phyloP scores from a whole-genome alignment of 305 asterid species.

The Solanum aculeatissimum region DNA sequence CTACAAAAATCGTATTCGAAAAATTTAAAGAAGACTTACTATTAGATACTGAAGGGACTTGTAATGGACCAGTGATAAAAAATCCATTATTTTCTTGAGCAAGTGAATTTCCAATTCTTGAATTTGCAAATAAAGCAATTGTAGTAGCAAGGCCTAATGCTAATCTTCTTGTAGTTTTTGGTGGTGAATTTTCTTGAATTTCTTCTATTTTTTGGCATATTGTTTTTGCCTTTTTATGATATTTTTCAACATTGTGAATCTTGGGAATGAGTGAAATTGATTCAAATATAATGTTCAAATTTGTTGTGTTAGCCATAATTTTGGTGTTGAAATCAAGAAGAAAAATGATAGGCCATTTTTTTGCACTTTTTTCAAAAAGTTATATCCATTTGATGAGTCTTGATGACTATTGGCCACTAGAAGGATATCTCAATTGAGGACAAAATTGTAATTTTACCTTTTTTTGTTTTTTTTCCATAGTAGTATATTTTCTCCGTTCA shows the following conservation, averaged over 20 bases:
- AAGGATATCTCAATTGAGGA: slow-evolving; percentile 10
- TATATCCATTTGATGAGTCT: not conserved
- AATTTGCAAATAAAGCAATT: slow-evolving; percentile 25
- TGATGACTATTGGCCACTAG: slow-evolving; percentile 7
- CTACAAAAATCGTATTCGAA: not conserved
- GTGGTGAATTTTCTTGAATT: slow-evolving; percentile 12
- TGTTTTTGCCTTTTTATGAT: slow-evolving; percentile 1
- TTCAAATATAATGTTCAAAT: slow-evolving; percentile 38
- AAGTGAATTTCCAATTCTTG: slow-evolving; percentile 14
- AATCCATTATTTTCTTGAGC: slow-evolving; percentile 72
- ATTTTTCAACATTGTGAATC: slow-evolving; percentile 7
- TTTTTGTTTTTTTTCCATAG: not conserved
- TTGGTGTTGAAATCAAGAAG: not conserved
- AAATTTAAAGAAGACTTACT: slow-evolving; percentile 17
- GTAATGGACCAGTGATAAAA: slow-evolving; percentile 54
- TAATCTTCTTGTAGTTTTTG: slow-evolving; percentile 33
- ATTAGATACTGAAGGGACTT: slow-evolving; percentile 36
- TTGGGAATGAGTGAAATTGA: slow-evolving; percentile 28
- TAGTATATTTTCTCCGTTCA: not conserved
- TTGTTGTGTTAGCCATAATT: slow-evolving; percentile 38
- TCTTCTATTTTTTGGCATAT: slow-evolving; percentile 20
- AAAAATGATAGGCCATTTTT: not conserved
- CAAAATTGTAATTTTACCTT: not conserved
- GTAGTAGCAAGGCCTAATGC: slow-evolving; percentile 41
- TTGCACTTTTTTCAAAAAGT: not conserved